These are phyloP conservation scores for Suillus bovinus DNA, from an alignment of 768 basidiomycete genomes.

Conservation along the genomic window DNA sequence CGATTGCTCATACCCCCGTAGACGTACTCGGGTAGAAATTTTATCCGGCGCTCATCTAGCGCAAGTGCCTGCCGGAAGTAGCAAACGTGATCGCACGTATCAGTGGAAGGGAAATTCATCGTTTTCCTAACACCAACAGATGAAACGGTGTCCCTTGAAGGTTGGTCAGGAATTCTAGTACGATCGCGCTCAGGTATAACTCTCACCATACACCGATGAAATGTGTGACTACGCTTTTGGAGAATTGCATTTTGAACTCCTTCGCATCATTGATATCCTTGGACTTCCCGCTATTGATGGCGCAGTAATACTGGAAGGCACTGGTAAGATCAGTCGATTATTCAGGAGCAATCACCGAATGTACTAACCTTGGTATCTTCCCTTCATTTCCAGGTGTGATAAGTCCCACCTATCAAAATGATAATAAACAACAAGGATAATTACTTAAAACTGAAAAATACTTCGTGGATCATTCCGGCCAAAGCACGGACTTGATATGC, in stretches of 20 bases:
- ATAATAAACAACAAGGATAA: not conserved
- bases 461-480: slow-evolving; percentile 6
- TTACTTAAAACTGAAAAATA: not conserved
- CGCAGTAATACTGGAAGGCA: not conserved
- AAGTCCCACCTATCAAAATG: slow-evolving; percentile 28
- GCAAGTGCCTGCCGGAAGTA: slow-evolving; percentile 30
- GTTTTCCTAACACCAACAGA: slow-evolving; percentile 36
- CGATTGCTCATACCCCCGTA: slow-evolving; percentile 19
- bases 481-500: slow-evolving; percentile 7
- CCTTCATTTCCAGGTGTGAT: not conserved
- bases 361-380: not conserved
- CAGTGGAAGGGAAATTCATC: slow-evolving; percentile 25
- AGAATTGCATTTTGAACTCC: slow-evolving; percentile 1
- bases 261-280: not conserved
- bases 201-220: slow-evolving; percentile 7
- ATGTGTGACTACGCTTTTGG: not conserved
- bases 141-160: slow-evolving; percentile 39
- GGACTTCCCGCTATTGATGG: not conserved
- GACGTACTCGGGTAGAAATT: slow-evolving; percentile 26
- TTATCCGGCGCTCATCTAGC: slow-evolving; percentile 28
- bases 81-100: slow-evolving; percentile 15
- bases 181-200: not conserved
- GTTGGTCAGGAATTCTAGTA: not conserved
- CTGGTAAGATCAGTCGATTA: not conserved
- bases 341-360: not conserved